These are phyloP conservation scores for Globisporangium radiosum DNA, from an alignment of 352 stramenopile species.

Conservation along the genomic window DNA sequence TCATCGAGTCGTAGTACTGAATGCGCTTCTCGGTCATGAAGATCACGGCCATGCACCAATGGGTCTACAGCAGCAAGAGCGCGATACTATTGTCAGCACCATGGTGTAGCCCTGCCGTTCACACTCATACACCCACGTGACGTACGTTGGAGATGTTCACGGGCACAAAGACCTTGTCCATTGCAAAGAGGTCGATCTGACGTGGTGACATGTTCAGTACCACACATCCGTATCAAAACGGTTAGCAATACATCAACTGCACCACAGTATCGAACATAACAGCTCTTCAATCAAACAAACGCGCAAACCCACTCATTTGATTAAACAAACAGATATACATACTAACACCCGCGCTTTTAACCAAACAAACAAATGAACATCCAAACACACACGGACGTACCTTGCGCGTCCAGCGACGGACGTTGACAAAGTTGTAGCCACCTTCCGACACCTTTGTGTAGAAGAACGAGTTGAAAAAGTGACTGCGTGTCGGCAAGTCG, in stretches of 20 bases:
- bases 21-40: constrained; percentile 87
- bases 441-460: constrained; percentile 76
- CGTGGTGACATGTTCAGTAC: not conserved
- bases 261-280: not conserved
- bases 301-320: no score
- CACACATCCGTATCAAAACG: not conserved
- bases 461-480: constrained; percentile 89
- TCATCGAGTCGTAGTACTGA: constrained; percentile 87
- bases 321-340: no score
- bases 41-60: constrained; percentile 85
- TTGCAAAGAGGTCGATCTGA: constrained; percentile 83
- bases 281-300: not conserved
- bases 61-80: constrained; percentile 35
- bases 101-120: no score
- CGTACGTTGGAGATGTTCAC: constrained; percentile 84
- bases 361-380: not conserved
- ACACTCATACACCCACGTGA: not conserved
- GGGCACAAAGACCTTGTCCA: constrained; percentile 87
- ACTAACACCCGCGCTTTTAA: no score
- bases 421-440: constrained; percentile 81
- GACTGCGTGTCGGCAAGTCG: constrained; percentile 41
- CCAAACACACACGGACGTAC: constrained; percentile 15
- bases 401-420: constrained; percentile 81
- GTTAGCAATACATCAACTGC: not conserved
- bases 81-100: no score